These are phyloP conservation scores for Beauveria sp. DNA, from an alignment of 2,329 filamentous ascomycete genomes.

Conservation along the genomic window DNA sequence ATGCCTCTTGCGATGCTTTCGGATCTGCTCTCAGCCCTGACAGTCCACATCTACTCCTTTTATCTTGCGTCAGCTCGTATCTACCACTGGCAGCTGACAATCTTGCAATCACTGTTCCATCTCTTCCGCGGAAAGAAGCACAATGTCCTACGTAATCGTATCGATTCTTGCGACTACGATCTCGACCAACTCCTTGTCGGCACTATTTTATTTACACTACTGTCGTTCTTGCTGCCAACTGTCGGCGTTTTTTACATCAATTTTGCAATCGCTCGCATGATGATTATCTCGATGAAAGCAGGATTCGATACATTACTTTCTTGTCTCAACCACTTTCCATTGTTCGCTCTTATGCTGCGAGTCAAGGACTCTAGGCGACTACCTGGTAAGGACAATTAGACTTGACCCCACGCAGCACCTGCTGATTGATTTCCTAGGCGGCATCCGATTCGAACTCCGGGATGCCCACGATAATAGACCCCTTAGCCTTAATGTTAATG, in stretches of 20 bases:
- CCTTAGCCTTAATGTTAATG: constrained; percentile 31
- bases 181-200: constrained; percentile 92
- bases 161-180: constrained; percentile 98
- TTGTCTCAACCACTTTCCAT: constrained; percentile 92
- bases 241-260: constrained; percentile 96
- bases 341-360: constrained; percentile 93
- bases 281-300: constrained; percentile 89
- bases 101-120: constrained; percentile 95
- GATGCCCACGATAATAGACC: constrained; percentile 53
- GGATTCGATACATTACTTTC: constrained; percentile 85
- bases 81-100: constrained; percentile 97
- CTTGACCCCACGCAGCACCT: rapidly evolving
- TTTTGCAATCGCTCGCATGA: constrained; percentile 89
- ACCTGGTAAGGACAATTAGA: constrained; percentile 52
- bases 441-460: constrained; percentile 84
- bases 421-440: constrained; percentile 26
- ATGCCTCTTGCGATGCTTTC: constrained; percentile 96
- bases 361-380: constrained; percentile 87
- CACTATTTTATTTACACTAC: constrained; percentile 89
- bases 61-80: constrained; percentile 95
- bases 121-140: constrained; percentile 97
- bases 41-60: constrained; percentile 95
- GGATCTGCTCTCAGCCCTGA: constrained; percentile 83
- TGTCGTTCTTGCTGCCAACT: constrained; percentile 91
- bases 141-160: constrained; percentile 92